phyloP scores from a whole-genome alignment of 1,139 yeast species.

The Oligophagozyma castellii region DNA sequence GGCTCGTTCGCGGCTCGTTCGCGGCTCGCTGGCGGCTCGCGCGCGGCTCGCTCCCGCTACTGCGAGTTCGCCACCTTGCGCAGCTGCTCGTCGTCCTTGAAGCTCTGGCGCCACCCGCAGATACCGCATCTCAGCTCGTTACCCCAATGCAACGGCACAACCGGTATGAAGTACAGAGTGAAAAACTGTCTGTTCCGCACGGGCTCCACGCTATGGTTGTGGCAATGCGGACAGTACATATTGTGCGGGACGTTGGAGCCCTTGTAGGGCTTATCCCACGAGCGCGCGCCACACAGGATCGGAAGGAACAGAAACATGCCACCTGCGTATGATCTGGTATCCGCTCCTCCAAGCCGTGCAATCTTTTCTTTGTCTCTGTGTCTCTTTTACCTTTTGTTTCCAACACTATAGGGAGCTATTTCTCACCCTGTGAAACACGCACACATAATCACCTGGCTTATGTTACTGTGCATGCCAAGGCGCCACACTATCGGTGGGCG shows the following conservation, averaged over 20 bases:
- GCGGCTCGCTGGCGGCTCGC: background rate
- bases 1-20: too few species aligned
- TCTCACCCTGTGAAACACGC: too few species aligned
- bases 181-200: slow-evolving; percentile 33
- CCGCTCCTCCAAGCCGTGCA: too few species aligned
- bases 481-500: too few species aligned
- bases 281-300: slow-evolving; percentile 2
- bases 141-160: slow-evolving; percentile 35
- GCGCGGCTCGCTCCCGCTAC: background rate
- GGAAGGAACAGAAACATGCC: slow-evolving; percentile 2
- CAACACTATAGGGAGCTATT: too few species aligned
- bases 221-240: slow-evolving; percentile 29
- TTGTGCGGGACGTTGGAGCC: slow-evolving; percentile 11
- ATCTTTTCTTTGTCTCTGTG: too few species aligned
- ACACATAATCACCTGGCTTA: too few species aligned
- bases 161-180: slow-evolving; percentile 33
- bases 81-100: slow-evolving; percentile 25
- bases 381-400: too few species aligned
- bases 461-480: too few species aligned
- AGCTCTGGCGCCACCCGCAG: slow-evolving; percentile 34
- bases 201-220: slow-evolving; percentile 30
- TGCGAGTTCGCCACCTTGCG: slow-evolving; percentile 24
- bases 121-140: slow-evolving; percentile 31
- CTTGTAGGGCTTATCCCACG: slow-evolving; percentile 7
- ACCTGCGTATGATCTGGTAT: too few species aligned